phyloP scores from a whole-genome alignment of 148 eudicot genomes.

The Agrostemma githago region DNA sequence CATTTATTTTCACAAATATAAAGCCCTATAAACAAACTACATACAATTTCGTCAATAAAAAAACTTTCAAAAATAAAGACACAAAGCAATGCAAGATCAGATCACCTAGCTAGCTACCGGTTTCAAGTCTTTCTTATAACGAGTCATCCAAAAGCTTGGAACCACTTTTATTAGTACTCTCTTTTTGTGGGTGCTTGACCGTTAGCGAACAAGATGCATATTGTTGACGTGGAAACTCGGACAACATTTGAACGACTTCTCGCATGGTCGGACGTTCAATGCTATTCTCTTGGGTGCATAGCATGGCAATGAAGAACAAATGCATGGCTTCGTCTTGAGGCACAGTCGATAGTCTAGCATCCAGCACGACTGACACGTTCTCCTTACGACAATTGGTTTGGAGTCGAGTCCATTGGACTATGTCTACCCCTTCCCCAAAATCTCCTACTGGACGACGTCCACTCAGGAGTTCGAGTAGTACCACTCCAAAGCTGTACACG shows the following conservation, averaged over 20 bases:
- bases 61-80: background rate
- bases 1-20: conserved; percentile 18
- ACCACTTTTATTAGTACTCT: background rate
- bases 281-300: conserved; percentile 82
- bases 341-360: conserved; percentile 48
- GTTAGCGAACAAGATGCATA: conserved; percentile 24
- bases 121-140: background rate
- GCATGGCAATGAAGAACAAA: conserved; percentile 76
- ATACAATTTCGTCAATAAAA: conserved; percentile 7
- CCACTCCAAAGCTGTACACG: conserved; percentile 90
- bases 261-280: conserved; percentile 85
- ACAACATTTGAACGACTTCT: conserved; percentile 86
- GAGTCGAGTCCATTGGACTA: conserved; percentile 63
- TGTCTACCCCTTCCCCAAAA: conserved; percentile 90
- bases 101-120: background rate
- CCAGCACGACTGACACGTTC: conserved; percentile 44
- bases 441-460: conserved; percentile 84
- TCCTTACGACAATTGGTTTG: conserved; percentile 50
- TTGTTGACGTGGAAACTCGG: conserved; percentile 46
- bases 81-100: background rate
- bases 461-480: conserved; percentile 67
- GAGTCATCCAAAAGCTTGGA: background rate
- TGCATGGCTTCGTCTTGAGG: conserved; percentile 81
- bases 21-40: conserved; percentile 20
- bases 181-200: background rate